These are phyloP conservation scores for Marsdenia floribunda DNA, from an alignment of 257 asterid genomes.

Conservation along the genomic window DNA sequence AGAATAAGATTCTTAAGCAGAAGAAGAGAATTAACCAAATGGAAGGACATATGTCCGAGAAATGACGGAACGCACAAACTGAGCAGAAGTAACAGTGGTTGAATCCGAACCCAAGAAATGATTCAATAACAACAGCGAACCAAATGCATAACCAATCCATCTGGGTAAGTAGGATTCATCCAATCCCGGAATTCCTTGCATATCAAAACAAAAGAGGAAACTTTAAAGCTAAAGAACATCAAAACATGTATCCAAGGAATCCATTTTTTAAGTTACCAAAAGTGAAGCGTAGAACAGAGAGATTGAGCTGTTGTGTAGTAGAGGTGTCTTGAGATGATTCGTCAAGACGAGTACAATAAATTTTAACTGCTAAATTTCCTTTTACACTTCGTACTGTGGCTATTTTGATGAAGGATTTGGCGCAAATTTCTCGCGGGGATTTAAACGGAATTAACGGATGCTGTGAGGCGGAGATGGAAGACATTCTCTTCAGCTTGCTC, in stretches of 20 bases:
- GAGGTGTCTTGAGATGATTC: conserved; percentile 29
- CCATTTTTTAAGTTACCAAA: conserved; percentile 37
- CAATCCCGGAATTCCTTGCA: conserved; percentile 75
- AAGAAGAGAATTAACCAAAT: neutral
- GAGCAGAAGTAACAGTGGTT: conserved; percentile 61
- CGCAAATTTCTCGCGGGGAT: conserved; percentile 5
- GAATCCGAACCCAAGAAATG: conserved; percentile 67
- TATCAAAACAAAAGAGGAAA: too few species aligned
- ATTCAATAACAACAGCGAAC: conserved; percentile 65
- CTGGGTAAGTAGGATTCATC: conserved; percentile 95
- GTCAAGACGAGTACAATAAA: conserved; percentile 32
- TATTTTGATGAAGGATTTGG: neutral
- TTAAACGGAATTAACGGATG: conserved; percentile 17
- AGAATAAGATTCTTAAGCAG: neutral
- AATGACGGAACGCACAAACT: conserved; percentile 43
- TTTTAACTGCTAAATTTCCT: conserved; percentile 10
- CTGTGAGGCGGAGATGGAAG: conserved; percentile 6
- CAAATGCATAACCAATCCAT: conserved; percentile 86
- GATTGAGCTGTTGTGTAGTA: conserved; percentile 54
- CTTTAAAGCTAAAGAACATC: neutral
- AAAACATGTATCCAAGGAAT: neutral
- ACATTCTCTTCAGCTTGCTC: neutral
- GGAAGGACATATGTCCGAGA: neutral
- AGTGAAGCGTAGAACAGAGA: conserved; percentile 94
- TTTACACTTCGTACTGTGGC: neutral